These are phyloP conservation scores for Stereum hirsutum DNA, from an alignment of 1,284 basidiomycete genomes.

Conservation along the genomic window DNA sequence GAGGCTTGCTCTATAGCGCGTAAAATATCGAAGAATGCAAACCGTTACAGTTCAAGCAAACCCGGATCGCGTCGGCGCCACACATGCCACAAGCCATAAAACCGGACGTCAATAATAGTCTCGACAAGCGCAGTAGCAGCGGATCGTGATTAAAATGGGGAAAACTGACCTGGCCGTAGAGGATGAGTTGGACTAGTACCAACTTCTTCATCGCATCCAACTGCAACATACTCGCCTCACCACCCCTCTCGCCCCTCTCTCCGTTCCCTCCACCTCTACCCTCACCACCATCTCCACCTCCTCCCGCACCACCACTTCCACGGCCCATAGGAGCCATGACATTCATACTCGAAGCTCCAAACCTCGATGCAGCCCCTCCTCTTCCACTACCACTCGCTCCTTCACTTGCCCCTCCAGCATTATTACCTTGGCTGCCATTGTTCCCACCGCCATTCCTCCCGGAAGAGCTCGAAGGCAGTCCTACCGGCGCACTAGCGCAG, in stretches of 20 bases:
- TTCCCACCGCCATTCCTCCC: neutral
- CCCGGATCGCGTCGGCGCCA: neutral
- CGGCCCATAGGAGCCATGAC: no score
- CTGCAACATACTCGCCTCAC: conserved; percentile 45
- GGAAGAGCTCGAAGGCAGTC: conserved; percentile 39
- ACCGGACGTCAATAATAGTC: neutral
- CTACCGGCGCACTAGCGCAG: conserved; percentile 63
- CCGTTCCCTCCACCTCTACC: conserved; percentile 2
- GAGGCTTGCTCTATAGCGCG: conserved; percentile 32
- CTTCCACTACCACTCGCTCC: conserved; percentile 2
- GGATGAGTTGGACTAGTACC: conserved; percentile 65
- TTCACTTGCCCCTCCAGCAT: neutral
- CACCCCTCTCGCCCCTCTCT: conserved; percentile 6
- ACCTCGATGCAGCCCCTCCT: neutral
- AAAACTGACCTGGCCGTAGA: conserved; percentile 50
- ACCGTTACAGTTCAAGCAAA: no score
- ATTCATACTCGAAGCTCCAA: neutral
- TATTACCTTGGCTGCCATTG: conserved; percentile 3
- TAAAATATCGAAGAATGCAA: no score
- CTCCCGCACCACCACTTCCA: conserved; percentile 1
- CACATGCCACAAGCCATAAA: neutral
- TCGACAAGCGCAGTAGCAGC: neutral
- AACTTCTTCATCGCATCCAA: conserved; percentile 82
- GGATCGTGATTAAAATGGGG: neutral
- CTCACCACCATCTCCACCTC: conserved; percentile 8